phyloP scores from a whole-genome alignment of 108 stramenopile genomes.

The Skeletonema costatum region DNA sequence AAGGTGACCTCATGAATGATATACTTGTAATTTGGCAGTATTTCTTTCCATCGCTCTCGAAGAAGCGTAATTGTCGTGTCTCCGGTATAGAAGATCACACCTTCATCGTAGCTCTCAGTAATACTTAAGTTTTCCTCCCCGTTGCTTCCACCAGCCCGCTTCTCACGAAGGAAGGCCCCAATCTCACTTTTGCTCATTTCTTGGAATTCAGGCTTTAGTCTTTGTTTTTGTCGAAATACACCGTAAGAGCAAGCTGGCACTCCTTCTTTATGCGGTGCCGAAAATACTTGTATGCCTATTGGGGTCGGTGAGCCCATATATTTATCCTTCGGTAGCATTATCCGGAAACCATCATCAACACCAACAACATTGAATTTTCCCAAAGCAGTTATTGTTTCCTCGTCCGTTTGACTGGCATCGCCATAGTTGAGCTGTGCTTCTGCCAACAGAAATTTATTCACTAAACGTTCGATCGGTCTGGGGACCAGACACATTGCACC shows the following conservation, averaged over 20 bases:
- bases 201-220: slow-evolving; percentile 47
- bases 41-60: slow-evolving; percentile 45
- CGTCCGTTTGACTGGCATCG: slow-evolving; percentile 48
- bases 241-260: slow-evolving; percentile 61
- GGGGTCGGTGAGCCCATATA: slow-evolving; percentile 56
- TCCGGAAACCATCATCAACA: slow-evolving; percentile 43
- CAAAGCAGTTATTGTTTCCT: slow-evolving; percentile 46
- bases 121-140: slow-evolving; percentile 30
- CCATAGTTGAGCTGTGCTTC: slow-evolving; percentile 69
- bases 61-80: slow-evolving; percentile 61
- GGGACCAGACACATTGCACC: slow-evolving; percentile 39
- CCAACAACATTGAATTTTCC: slow-evolving; percentile 46
- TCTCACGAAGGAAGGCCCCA: slow-evolving; percentile 37
- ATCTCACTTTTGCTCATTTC: slow-evolving; percentile 47
- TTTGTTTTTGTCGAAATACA: slow-evolving; percentile 47
- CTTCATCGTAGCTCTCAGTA: slow-evolving; percentile 55
- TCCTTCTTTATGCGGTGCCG: slow-evolving; percentile 56
- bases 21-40: slow-evolving; percentile 52
- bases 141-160: slow-evolving; percentile 7
- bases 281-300: slow-evolving; percentile 51
- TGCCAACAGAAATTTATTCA: slow-evolving; percentile 43
- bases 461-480: slow-evolving; percentile 32
- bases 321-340: slow-evolving; percentile 46
- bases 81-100: slow-evolving; percentile 58
- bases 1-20: slow-evolving; percentile 65